phyloP scores from a whole-genome alignment of 2,329 filamentous ascomycete genomes.

The Arachnomyces sp. region DNA sequence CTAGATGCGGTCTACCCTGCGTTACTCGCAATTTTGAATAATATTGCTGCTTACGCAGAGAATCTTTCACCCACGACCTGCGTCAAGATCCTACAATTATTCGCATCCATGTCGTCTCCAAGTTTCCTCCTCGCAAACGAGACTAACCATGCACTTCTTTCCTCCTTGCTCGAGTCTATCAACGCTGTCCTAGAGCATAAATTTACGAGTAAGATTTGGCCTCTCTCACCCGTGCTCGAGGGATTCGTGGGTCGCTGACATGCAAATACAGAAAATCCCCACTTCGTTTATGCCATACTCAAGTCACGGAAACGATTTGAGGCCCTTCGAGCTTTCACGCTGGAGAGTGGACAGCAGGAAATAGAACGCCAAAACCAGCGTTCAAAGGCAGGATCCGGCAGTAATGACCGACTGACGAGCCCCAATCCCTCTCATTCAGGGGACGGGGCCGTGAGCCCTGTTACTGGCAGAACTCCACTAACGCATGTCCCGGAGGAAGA shows the following conservation, averaged over 20 bases:
- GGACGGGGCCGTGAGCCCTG: slow-evolving; percentile 27
- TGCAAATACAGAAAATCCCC: slow-evolving; percentile 60
- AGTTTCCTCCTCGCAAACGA: slow-evolving; percentile 90
- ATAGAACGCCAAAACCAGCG: slow-evolving; percentile 69
- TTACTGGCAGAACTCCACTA: slow-evolving; percentile 51
- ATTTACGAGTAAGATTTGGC: slow-evolving; percentile 54
- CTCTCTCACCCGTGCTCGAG: background rate
- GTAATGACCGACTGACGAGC: slow-evolving; percentile 30
- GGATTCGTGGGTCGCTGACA: slow-evolving; percentile 15
- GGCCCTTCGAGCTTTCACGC: slow-evolving; percentile 73
- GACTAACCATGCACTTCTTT: slow-evolving; percentile 72
- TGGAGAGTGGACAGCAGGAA: slow-evolving; percentile 87
- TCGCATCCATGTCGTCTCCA: slow-evolving; percentile 85
- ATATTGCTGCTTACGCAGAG: slow-evolving; percentile 77
- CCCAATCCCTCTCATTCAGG: slow-evolving; percentile 32
- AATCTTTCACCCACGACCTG: slow-evolving; percentile 66
- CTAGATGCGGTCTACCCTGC: slow-evolving; percentile 88
- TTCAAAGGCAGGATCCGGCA: slow-evolving; percentile 52
- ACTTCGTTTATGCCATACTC: slow-evolving; percentile 70
- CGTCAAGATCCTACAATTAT: slow-evolving; percentile 77
- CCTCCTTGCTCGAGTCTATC: slow-evolving; percentile 77
- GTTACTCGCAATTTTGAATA: slow-evolving; percentile 84
- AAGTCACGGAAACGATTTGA: slow-evolving; percentile 77
- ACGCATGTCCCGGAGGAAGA: slow-evolving; percentile 70
- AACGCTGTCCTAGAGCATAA: slow-evolving; percentile 87